These are phyloP conservation scores for Isabelozyma heimii DNA, from an alignment of 805 yeast species.

Conservation along the genomic window DNA sequence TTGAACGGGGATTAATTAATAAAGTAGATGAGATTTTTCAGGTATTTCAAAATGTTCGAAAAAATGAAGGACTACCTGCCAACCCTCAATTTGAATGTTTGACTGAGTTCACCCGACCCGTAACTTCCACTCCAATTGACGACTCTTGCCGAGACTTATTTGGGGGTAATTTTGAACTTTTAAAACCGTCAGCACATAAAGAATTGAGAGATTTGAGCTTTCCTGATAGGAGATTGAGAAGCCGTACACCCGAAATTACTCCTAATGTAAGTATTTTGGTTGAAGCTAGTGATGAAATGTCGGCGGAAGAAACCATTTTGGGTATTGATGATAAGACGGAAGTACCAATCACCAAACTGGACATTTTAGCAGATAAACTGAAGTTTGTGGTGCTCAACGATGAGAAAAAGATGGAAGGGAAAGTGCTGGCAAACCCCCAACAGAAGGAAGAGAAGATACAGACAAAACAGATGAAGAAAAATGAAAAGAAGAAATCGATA, in stretches of 20 bases:
- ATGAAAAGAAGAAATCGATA: no score
- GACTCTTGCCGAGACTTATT: background rate
- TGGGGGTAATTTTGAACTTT: background rate
- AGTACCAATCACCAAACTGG: background rate
- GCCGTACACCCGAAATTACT: background rate
- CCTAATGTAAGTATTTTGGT: background rate
- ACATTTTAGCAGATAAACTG: background rate
- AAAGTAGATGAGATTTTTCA: conserved; percentile 46
- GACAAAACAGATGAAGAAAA: background rate
- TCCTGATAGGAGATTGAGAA: background rate
- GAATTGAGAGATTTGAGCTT: background rate
- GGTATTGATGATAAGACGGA: background rate
- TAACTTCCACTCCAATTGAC: conserved; percentile 17
- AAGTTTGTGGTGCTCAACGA: background rate
- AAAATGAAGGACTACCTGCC: conserved; percentile 35
- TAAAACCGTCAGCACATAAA: background rate
- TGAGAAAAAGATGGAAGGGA: no score
- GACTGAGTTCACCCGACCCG: conserved; percentile 5
- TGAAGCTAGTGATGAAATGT: background rate
- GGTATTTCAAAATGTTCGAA: conserved; percentile 39
- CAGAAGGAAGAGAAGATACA: background rate
- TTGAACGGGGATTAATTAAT: conserved; percentile 41
- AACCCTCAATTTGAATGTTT: conserved; percentile 14
- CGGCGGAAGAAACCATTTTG: background rate
- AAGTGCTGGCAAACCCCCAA: background rate